Evolutionary conservation across 1,139 yeast genomes (phyloP), one percentile per base, ranked within the genome.

Genomic region (Kazachstania sp.): DNA sequence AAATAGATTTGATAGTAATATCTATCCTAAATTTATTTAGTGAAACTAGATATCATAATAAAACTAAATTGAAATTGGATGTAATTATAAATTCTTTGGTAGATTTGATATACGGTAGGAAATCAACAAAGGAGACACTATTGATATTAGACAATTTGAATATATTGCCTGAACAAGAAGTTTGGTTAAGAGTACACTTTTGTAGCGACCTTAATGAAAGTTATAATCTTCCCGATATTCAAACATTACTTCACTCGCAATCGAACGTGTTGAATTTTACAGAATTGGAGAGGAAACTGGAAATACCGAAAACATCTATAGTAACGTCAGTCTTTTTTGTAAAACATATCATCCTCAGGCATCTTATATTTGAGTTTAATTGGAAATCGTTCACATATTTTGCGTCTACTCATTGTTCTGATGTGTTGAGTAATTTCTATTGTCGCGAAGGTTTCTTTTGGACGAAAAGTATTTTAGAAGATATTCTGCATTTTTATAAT

Each of bases 1-100:
- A 36, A 18, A 36, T 43, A 18, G 45, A 43, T 28, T 29, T 43
- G 20, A 37, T 43, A 15, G 30, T 37, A 9, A 43, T 37, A n/a
- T 9, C 32, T 20, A 8, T 43, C 4, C 4, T 43, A n/a, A 20
- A 37, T 9, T 15, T 43, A 9, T 37, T 43, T 19, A 40, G 37
- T 9, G 32, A 37, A 29, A 9, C 18, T 16, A 31, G 29, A 3
- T 13, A 23, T 13, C 23, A 36, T 15, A 29, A n/a, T 29, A 7
- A 29, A 13, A 35, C 45, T n/a, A 37, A 29, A n/a, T 15, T 43
- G 9, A 37, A 37, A 30, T 5, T 43, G 3, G 37, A 43, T 23
- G 26, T 43, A 12, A 16, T 43, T 9, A 43, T 43, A 4, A 16
- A 23, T 18, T 8, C 41, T 3, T 20, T 43, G 12, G 6, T 18